These are phyloP conservation scores for Galerina marginata DNA, from an alignment of 768 basidiomycete genomes.

Conservation along the genomic window DNA sequence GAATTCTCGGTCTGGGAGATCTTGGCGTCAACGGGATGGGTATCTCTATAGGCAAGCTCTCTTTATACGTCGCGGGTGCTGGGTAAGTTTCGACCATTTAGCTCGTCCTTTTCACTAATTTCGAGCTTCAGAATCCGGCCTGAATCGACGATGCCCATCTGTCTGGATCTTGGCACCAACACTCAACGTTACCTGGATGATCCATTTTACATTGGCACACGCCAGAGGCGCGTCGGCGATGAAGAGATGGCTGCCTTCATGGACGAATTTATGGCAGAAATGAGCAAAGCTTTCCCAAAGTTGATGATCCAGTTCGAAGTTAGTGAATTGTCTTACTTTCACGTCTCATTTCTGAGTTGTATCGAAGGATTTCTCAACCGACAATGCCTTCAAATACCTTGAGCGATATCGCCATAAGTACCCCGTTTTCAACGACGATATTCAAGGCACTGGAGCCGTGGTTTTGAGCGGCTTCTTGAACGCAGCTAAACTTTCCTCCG, in stretches of 20 bases:
- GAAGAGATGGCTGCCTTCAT: conserved; percentile 80
- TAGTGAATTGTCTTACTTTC: conserved; percentile 10
- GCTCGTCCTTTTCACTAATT: conserved; percentile 1
- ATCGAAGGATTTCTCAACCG: conserved; percentile 84
- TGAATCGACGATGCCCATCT: conserved; percentile 79
- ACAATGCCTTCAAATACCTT: conserved; percentile 89
- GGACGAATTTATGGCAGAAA: conserved; percentile 92
- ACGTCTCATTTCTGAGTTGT: not conserved
- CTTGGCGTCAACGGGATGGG: conserved; percentile 87
- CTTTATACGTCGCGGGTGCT: conserved; percentile 88
- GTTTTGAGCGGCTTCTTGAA: conserved; percentile 90
- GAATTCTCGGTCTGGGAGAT: conserved; percentile 89
- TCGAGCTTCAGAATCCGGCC: conserved; percentile 65
- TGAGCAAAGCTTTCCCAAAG: conserved; percentile 75
- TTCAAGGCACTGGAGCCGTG: conserved; percentile 90
- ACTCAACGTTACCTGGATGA: conserved; percentile 80
- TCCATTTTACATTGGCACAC: conserved; percentile 88
- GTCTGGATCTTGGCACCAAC: conserved; percentile 90
- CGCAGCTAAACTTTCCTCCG: conserved; percentile 78
- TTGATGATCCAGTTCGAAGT: conserved; percentile 88
- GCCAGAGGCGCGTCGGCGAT: conserved; percentile 68
- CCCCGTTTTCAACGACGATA: conserved; percentile 89
- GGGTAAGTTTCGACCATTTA: conserved; percentile 55
- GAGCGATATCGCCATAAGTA: conserved; percentile 76
- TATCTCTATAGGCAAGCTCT: conserved; percentile 91